Evolutionary conservation across 2,329 filamentous ascomycete species (phyloP), one percentile per base, ranked within the genome.

Genomic region (Pyrenochaeta sp.): DNA sequence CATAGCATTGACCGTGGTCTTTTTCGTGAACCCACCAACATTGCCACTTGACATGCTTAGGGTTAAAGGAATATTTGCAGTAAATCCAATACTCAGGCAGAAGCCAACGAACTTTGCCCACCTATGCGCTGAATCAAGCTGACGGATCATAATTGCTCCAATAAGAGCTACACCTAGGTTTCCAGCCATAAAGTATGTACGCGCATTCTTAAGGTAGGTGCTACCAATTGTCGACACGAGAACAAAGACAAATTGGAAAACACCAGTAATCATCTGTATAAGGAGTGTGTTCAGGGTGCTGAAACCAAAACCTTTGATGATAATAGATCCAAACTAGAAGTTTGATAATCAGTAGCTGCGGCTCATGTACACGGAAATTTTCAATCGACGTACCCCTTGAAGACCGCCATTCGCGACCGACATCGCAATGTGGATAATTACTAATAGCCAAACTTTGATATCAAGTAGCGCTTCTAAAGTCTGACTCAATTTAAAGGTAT

Each of bases 1-100:
- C 14, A 72, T 69, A 14, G 59, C 66, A 18, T 85, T 86, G 6
- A 84, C 85, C 30, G 86, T 81, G 44, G 86, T 84, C 65, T 88
- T 66, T 60, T 70, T 67, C 1, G 66, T 70, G 30, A 65, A 63
- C 3, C 63, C 64, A 35, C 61, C 63, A 10, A 64, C 61, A 60
- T 84, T 83, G 4, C 65, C 61, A 4, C 61, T 63, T 11, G 71
- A 59, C 31, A 74, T 64, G 32, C 65, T 64, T 3, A 75, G 56
- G 23, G 64, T 64, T 21, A 40, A 67, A 57, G 43, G 46, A 77
- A 79, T 1, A 78, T 82, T 48, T 76, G 78, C 53, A 81, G 75
- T 7, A 61, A 65, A 71, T 14, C 64, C 66, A 49, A 67, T 59
- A n/a, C 61, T 60, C 11, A 60, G 45, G 33, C 68, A 74, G 32